Conservation (phyloP, 2,329 filamentous ascomycete species). For the Cercospora nicotianae region DNA sequence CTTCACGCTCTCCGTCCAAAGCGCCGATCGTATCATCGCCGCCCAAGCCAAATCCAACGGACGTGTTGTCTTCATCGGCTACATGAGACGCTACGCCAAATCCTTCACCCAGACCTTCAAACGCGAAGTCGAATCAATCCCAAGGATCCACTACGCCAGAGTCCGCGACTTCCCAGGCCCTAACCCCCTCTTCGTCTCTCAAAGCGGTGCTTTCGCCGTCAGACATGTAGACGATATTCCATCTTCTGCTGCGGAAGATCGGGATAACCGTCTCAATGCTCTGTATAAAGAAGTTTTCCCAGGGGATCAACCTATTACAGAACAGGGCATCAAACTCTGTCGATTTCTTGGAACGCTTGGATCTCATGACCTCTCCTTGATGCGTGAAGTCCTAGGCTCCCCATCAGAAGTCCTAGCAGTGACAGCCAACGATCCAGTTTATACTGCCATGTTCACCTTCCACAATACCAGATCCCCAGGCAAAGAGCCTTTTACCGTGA, state of each 20-base stretch:
- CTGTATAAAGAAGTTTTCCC: slow-evolving; percentile 40
- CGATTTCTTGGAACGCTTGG: slow-evolving; percentile 52
- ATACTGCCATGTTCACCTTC: slow-evolving; percentile 49
- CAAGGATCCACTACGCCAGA: slow-evolving; percentile 57
- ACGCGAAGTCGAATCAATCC: slow-evolving; percentile 53
- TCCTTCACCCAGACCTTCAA: slow-evolving; percentile 56
- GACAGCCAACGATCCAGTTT: slow-evolving; percentile 42
- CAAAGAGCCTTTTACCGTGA: slow-evolving; percentile 48
- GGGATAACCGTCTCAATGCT: slow-evolving; percentile 27
- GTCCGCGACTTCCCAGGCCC: slow-evolving; percentile 57
- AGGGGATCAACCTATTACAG: slow-evolving; percentile 33
- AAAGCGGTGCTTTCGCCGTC: slow-evolving; percentile 52
- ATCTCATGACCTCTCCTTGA: slow-evolving; percentile 55
- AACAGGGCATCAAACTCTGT: slow-evolving; percentile 39
- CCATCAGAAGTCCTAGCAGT: slow-evolving; percentile 51
- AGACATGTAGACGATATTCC: slow-evolving; percentile 46
- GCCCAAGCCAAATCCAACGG: slow-evolving; percentile 50
- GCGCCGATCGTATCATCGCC: slow-evolving; percentile 50
- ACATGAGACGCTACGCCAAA: slow-evolving; percentile 61
- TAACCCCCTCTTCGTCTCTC: slow-evolving; percentile 51
- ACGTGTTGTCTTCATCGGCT: slow-evolving; percentile 58
- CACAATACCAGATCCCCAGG: slow-evolving; percentile 27
- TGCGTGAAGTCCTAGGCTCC: slow-evolving; percentile 56
- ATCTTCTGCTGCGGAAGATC: slow-evolving; percentile 30
- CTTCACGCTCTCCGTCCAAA: slow-evolving; percentile 51